Base-by-base conservation (phyloP, 495 filamentous ascomycete genomes). In the Hypoxylon lenormandii region DNA sequence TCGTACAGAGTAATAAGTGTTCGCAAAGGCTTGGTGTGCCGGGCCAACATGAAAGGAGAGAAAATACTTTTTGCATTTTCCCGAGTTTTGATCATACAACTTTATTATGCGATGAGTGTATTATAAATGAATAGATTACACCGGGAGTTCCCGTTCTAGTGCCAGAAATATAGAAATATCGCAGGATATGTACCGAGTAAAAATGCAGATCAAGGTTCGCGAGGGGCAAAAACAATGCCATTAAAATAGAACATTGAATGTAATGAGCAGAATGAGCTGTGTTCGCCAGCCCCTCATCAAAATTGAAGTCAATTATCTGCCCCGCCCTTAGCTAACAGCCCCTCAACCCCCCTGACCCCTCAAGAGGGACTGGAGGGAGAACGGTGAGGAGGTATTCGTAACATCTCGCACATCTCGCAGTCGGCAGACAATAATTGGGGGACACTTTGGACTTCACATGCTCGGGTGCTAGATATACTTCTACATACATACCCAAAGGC, bases 301-400 rank as follows among this genome's bases (percentile, higher is more conserved):
- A 52, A 52, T 49, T 37, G 55, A 33, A 33, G 30, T 33, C 30
- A 33, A 33, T 65, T 51, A 33, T 53, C 60, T 70, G 67, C 67
- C 67, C 67, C 67, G 67, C 67, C 55, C 52, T 36, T 50, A 57
- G 64, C 42, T 64, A 36, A 50, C 60, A 70, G 61, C 67, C 67
- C 67, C 67, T 70, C 67, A 28, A 3, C 26, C 26, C n/a, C n/a
- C n/a, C n/a, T n/a, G n/a, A 64, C 50, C 43, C 42, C 13, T 42
- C 12, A 16, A 40, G 19, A n/a, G n/a, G n/a, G n/a, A n/a, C 23
- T 26, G 2, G 23, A 26, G 23, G 5, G 23, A 26, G 23, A 47
- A 60, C 55, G 55, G 60, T 56, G 60, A 65, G 61, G 30, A 33
- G 30, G 30, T 26, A 5, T n/a, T n/a, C n/a, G 66, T 61, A 56